Percentiles rank a stretch among this genome's conserved stretches.
These are phyloP conservation scores for Neofusicoccum sp. DNA, from an alignment of 2,329 filamentous ascomycete genomes.

Conservation along the genomic window DNA sequence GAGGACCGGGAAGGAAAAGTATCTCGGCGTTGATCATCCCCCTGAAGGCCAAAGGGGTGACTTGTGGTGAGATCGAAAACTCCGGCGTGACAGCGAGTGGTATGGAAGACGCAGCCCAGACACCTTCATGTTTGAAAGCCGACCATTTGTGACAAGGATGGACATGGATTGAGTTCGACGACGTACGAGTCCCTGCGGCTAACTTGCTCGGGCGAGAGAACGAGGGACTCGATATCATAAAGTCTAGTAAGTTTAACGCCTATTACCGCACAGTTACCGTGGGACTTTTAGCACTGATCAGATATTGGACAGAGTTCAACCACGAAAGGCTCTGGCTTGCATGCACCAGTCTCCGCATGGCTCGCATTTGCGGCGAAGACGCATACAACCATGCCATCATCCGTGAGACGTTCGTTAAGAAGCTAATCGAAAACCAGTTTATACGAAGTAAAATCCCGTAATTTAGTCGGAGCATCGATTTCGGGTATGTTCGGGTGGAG, in stretches of 20 bases:
- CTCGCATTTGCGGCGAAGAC: conserved; percentile 33
- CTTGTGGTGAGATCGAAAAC: neutral
- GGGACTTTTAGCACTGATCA: neutral
- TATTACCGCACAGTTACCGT: neutral
- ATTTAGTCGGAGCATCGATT: conserved; percentile 33
- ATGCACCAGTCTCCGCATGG: conserved; percentile 34
- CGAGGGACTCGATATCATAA: conserved; percentile 30
- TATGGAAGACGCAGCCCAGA: conserved; percentile 29
- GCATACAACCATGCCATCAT: conserved; percentile 34
- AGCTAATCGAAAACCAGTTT: conserved; percentile 36
- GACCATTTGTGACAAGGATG: conserved; percentile 25
- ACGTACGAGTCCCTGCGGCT: conserved; percentile 34
- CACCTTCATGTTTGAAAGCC: conserved; percentile 27
- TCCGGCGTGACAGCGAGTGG: neutral
- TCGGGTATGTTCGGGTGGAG: conserved; percentile 34
- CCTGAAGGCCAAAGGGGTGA: conserved; percentile 7
- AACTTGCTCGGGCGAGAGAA: conserved; percentile 36
- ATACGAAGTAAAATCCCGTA: conserved; percentile 37
- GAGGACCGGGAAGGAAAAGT: conserved; percentile 32
- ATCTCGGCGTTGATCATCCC: conserved; percentile 38
- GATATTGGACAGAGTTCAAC: conserved; percentile 32
- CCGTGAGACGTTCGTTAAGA: conserved; percentile 37
- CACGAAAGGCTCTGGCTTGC: conserved; percentile 38
- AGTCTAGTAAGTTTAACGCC: neutral
- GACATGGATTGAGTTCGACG: conserved; percentile 32